These are phyloP conservation scores for Vigna nakashimae DNA, from an alignment of 306 rosid genomes.

Conservation along the genomic window DNA sequence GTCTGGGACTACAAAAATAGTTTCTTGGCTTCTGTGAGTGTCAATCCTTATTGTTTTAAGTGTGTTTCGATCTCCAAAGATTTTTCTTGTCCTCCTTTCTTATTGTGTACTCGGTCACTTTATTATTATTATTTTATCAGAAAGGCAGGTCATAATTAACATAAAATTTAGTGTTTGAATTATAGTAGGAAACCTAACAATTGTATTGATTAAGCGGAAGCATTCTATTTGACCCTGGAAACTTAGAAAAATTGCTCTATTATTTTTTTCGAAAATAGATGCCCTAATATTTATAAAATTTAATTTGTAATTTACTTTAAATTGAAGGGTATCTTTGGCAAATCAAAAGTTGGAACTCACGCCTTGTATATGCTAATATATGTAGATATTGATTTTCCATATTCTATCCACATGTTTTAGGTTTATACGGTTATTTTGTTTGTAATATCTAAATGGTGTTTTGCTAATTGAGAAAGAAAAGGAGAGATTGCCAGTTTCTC, in stretches of 20 bases:
- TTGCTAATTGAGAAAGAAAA: slow-evolving; percentile 3
- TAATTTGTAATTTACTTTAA: neutral
- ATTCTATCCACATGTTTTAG: slow-evolving; percentile 2
- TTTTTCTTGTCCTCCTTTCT: neutral
- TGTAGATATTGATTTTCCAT: slow-evolving; percentile 8
- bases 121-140: neutral
- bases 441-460: slow-evolving; percentile 20
- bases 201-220: neutral
- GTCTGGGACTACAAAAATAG: neutral
- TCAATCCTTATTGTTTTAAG: neutral
- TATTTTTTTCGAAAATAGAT: slow-evolving; percentile 8
- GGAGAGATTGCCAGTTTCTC: slow-evolving; percentile 19
- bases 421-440: neutral
- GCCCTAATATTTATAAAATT: neutral
- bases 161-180: neutral
- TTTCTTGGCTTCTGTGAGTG: neutral
- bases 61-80: neutral
- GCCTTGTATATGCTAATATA: neutral
- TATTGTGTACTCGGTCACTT: neutral
- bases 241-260: neutral
- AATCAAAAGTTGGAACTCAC: neutral
- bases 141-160: neutral
- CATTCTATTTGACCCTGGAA: neutral
- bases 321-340: neutral
- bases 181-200: neutral